Base-by-base conservation (phyloP, 2,329 filamentous ascomycete species). In the Cyphellophora europaea region DNA sequence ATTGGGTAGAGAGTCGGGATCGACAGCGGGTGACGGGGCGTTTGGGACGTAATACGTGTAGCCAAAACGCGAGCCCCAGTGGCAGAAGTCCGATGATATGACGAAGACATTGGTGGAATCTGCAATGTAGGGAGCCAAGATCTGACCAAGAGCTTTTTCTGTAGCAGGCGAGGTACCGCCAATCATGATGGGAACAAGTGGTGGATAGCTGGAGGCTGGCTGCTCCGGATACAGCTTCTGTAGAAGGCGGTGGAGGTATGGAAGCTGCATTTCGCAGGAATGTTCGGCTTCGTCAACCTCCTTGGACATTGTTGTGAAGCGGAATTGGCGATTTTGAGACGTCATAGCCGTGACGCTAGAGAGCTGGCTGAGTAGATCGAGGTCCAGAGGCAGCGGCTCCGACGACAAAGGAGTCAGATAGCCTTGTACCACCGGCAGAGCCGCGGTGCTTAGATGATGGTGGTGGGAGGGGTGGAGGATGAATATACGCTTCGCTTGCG, bases 201-300 rank as follows among this genome's bases (percentile, higher is more conserved):
- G 72, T 0, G 89, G 86, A 48, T 82, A 84, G 3, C 70, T 53
- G 1, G 71, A 61, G 0, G 61, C 53, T 0, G 66, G 61, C 1
- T 59, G 61, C 42, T 74, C 71, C 2, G 58, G 62, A 39, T 58
- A 58, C 21, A 62, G 72, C 55, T 65, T 61, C 38, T 71, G 70
- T 5, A 79, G 69, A 35, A 83, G 76, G 54, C 88, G 87, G 67
- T 87, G 88, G 44, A 96, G 81, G 53, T 93, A 95, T 0, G 91
- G 89, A 6, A 96, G 69, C 49, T 98, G 91, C 82, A 98, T 93
- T 65, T 98, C 91, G 2, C 96, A 72, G 33, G 85, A 94, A 60
- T 98, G 91, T 59, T 98, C 91, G 4, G 74, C 71, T 42, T 86
- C 74, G 52, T 98, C 91, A 5, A 77, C 67, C 3, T 64, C 51